These are phyloP conservation scores for Fusarium robinianum DNA, from an alignment of 2,329 filamentous ascomycete species.

Conservation along the genomic window DNA sequence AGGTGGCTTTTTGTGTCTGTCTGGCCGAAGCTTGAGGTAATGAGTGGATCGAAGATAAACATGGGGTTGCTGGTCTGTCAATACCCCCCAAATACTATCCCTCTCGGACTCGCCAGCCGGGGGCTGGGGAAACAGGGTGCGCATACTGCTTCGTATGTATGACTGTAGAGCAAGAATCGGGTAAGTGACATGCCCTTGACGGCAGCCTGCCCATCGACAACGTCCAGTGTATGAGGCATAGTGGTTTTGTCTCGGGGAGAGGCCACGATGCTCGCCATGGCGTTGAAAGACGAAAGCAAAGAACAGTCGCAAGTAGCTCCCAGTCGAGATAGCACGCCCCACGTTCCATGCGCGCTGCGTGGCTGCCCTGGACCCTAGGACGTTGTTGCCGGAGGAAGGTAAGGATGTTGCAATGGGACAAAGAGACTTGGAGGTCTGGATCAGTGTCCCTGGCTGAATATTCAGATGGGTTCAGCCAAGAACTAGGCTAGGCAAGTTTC, in stretches of 20 bases:
- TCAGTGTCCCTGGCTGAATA: constrained; percentile 15
- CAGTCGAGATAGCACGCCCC: constrained; percentile 29
- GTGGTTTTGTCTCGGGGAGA: constrained; percentile 19
- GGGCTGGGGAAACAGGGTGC: background rate
- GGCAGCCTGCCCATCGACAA: no score
- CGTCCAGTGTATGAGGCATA: constrained; percentile 14
- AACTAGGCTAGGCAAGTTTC: constrained; percentile 28
- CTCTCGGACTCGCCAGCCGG: constrained; percentile 13
- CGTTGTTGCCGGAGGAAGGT: constrained; percentile 14
- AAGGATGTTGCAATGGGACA: constrained; percentile 1
- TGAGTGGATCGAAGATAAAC: constrained; percentile 9
- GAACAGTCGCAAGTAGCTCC: constrained; percentile 31
- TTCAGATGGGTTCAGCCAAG: constrained; percentile 13
- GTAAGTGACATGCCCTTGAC: no score
- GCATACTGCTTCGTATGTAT: no score
- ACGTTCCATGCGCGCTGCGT: constrained; percentile 29
- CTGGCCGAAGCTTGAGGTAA: constrained; percentile 20
- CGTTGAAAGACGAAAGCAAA: constrained; percentile 23
- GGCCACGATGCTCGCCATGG: constrained; percentile 20
- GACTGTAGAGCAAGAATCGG: no score
- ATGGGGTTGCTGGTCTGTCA: no score
- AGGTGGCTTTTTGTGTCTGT: constrained; percentile 7
- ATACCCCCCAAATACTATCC: constrained; percentile 2
- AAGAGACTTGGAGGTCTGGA: no score
- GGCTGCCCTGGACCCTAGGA: constrained; percentile 22